These are phyloP conservation scores for Pleomassaria siparia DNA, from an alignment of 2,329 filamentous ascomycete genomes.

Conservation along the genomic window DNA sequence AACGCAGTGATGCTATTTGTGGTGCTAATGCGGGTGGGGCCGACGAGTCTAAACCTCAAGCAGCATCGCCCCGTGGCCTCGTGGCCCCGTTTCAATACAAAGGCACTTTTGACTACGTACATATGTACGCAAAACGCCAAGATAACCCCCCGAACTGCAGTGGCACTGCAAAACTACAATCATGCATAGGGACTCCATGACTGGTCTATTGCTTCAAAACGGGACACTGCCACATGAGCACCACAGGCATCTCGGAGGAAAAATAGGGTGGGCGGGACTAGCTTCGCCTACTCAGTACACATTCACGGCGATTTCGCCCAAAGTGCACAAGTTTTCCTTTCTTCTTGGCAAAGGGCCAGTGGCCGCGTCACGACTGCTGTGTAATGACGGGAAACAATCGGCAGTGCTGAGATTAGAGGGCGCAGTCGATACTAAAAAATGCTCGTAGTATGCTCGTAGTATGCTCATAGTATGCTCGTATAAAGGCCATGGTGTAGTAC, in stretches of 20 bases:
- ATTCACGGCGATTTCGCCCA: constrained; percentile 12
- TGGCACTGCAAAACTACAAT: background rate
- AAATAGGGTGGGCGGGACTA: constrained; percentile 5
- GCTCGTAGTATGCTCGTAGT: no score
- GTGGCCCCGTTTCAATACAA: constrained; percentile 2
- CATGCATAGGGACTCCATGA: background rate
- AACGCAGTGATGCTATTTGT: background rate
- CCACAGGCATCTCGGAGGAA: background rate
- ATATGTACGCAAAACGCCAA: constrained; percentile 4
- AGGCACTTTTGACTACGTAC: no score
- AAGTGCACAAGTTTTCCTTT: constrained; percentile 5
- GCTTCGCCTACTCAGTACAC: background rate
- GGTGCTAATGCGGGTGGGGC: constrained; percentile 1
- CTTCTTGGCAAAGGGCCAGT: constrained; percentile 2
- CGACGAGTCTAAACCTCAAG: background rate
- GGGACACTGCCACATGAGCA: background rate
- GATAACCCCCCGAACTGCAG: background rate
- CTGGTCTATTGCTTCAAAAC: background rate
- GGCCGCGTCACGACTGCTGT: constrained; percentile 17
- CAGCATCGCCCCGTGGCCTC: background rate
- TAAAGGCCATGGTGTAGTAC: constrained; percentile 4
- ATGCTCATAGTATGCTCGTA: no score
- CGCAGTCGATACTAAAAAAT: no score
- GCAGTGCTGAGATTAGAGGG: constrained; percentile 7
- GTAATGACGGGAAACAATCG: constrained; percentile 8